Evolutionary conservation across 192 early-diverging fungal genomes (phyloP), one percentile per base, ranked within the genome.

Genomic region (Coemansia javaensis): DNA sequence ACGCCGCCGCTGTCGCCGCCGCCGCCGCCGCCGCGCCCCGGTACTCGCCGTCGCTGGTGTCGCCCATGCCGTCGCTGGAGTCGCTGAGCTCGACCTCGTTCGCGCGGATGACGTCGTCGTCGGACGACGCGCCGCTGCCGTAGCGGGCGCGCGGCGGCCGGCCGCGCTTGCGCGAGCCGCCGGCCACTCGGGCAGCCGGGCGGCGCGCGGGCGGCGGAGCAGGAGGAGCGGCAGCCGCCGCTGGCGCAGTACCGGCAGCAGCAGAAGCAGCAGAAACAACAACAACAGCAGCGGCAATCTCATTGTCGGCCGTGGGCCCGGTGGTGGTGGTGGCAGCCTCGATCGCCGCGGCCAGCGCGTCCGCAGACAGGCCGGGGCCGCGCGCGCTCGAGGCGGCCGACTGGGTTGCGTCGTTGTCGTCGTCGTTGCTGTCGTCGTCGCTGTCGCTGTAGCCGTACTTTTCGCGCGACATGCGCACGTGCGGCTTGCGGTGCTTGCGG

Each of bases 401-500:
- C 49, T 57, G 53, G 40, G 44, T 45, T 0, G 44, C 59, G 22
- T 39, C 60, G 2, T 63, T 61, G 55, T 72, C 70, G 27, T 25
- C 24, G 24, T 25, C 24, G 24, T 25, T 37, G 17, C 66, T 69
- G 44, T 51, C 55, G 53, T 78, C 50, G 16, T 72, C 68, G 44
- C 54, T 58, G 53, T 77, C 47, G 68, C 77, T 61, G 65, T 81
- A 70, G 30, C 79, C 75, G 46, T 78, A 69, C 43, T 79, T 83
- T 21, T 82, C 72, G 17, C 72, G 65, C 30, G 72, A 75, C 72
- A 75, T 75, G 44, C 72, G 72, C 44, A 78, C 64, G 63, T 85
- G 73, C 47, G 56, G 68, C 64, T 84, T 80, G 50, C 69, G 87
- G 67, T 91, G 88, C 34, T 81, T 87, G 40, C 90, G 77, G 72